These are phyloP conservation scores for Baeospora myosura DNA, from an alignment of 1,284 basidiomycete genomes.

Conservation along the genomic window DNA sequence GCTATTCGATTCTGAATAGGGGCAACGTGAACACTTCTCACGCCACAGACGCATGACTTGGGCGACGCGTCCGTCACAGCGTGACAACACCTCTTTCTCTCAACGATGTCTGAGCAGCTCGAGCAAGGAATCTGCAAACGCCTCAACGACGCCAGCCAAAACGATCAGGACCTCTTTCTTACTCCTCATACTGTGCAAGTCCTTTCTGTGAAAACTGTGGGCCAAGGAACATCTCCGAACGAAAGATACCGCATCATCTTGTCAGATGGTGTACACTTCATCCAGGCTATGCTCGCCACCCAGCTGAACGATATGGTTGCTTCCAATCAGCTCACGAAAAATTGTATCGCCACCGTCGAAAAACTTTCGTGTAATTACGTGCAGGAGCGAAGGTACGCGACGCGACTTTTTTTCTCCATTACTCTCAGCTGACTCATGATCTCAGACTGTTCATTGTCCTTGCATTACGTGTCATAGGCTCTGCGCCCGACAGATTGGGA, in stretches of 20 bases:
- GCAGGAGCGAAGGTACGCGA: slow-evolving; percentile 70
- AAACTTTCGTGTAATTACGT: slow-evolving; percentile 82
- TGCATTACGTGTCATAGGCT: slow-evolving; percentile 51
- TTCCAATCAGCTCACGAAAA: slow-evolving; percentile 61
- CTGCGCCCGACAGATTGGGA: slow-evolving; percentile 12
- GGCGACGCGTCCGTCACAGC: slow-evolving; percentile 15
- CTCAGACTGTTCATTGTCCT: slow-evolving; percentile 82
- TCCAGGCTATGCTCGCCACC: slow-evolving; percentile 93
- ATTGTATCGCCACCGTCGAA: slow-evolving; percentile 69
- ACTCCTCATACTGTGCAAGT: slow-evolving; percentile 69
- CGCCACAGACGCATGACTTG: not conserved
- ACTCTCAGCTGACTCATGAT: slow-evolving; percentile 8
- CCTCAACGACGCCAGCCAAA: slow-evolving; percentile 39
- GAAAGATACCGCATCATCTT: slow-evolving; percentile 70
- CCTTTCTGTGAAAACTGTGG: slow-evolving; percentile 76
- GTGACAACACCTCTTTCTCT: slow-evolving; percentile 2
- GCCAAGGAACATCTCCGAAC: slow-evolving; percentile 34
- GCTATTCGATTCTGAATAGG: too few relatives aligned
- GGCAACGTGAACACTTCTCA: too few relatives aligned
- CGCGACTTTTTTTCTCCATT: slow-evolving; percentile 9
- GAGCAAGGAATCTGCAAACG: slow-evolving; percentile 49
- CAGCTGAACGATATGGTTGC: slow-evolving; percentile 79
- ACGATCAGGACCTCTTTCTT: slow-evolving; percentile 45
- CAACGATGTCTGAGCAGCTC: slow-evolving; percentile 38
- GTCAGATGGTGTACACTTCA: slow-evolving; percentile 77